Evolutionary conservation across 2,329 filamentous ascomycete genomes (phyloP).

Genomic region (Blastomyces percursus): DNA sequence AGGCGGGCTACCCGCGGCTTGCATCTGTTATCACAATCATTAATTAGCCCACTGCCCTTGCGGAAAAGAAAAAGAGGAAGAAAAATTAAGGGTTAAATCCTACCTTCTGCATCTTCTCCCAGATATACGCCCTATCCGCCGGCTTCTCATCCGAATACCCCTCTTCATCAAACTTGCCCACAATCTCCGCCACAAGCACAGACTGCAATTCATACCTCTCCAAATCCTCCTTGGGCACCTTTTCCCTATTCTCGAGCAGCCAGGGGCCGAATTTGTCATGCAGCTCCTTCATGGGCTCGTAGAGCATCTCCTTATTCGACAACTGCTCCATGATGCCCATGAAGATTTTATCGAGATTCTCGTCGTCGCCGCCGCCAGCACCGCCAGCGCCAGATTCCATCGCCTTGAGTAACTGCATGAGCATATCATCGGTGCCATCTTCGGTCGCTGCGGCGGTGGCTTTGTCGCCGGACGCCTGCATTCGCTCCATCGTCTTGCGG

Average conservation of each 20-base stretch:
- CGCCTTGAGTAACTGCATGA: constrained; percentile 86
- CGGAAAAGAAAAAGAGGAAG: constrained; percentile 3
- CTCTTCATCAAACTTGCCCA: constrained; percentile 72
- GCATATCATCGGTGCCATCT: constrained; percentile 63
- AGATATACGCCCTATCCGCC: constrained; percentile 78
- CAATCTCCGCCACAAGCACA: constrained; percentile 70
- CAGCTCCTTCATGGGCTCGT: constrained; percentile 97
- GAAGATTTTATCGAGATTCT: constrained; percentile 88
- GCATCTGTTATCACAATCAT: constrained; percentile 57
- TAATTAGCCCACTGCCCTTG: neutral
- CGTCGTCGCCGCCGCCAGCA: constrained; percentile 51
- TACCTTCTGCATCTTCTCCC: constrained; percentile 97
- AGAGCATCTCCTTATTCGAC: constrained; percentile 95
- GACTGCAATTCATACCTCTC: constrained; percentile 74
- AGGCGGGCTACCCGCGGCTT: constrained; percentile 83
- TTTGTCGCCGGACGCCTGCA: constrained; percentile 79
- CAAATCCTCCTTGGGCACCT: constrained; percentile 56
- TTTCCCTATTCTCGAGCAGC: constrained; percentile 64
- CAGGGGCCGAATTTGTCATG: constrained; percentile 84
- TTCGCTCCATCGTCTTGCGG: constrained; percentile 85
- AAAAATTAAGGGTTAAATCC: constrained; percentile 19
- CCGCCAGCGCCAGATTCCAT: constrained; percentile 51
- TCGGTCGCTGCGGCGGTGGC: constrained; percentile 63
- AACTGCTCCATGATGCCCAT: constrained; percentile 98
- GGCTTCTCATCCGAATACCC: constrained; percentile 73